These are phyloP conservation scores for Paralagenidium karlingii DNA, from an alignment of 352 stramenopile genomes.

Conservation along the genomic window DNA sequence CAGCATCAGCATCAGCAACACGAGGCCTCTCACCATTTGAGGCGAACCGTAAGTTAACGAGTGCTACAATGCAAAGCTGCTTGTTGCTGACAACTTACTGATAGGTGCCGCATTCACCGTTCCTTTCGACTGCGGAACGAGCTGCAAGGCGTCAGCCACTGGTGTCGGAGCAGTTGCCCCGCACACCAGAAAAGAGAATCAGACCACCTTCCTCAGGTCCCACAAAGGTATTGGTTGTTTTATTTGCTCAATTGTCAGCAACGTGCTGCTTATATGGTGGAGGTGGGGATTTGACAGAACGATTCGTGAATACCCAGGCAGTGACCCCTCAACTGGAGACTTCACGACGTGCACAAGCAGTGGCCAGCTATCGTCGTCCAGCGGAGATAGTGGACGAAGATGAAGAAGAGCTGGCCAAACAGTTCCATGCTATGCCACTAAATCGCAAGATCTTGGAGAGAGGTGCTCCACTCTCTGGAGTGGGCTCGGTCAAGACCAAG, in stretches of 20 bases:
- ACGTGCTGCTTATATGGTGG: too few relatives aligned
- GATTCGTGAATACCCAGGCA: too few relatives aligned
- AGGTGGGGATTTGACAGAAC: too few relatives aligned
- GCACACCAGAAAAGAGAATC: background rate
- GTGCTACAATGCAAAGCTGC: background rate
- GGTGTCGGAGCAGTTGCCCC: background rate
- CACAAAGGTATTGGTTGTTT: background rate
- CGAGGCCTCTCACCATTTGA: background rate
- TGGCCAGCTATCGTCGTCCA: slow-evolving; percentile 32
- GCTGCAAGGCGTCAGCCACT: slow-evolving; percentile 2
- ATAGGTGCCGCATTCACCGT: slow-evolving; percentile 14
- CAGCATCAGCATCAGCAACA: background rate
- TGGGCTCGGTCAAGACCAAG: slow-evolving; percentile 9
- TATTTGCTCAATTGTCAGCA: too few relatives aligned
- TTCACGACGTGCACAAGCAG: slow-evolving; percentile 27
- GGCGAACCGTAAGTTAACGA: background rate
- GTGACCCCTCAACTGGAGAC: slow-evolving; percentile 60
- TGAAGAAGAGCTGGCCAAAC: slow-evolving; percentile 50
- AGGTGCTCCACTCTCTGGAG: slow-evolving; percentile 8
- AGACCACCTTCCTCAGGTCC: background rate
- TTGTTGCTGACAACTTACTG: too few relatives aligned
- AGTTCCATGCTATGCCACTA: slow-evolving; percentile 67
- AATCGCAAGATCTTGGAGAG: slow-evolving; percentile 36
- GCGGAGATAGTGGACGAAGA: slow-evolving; percentile 55
- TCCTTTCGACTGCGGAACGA: slow-evolving; percentile 12